Evolutionary conservation across 768 basidiomycete genomes (phyloP), one percentile per base, ranked within the genome.

Genomic region (Mycena crocata): DNA sequence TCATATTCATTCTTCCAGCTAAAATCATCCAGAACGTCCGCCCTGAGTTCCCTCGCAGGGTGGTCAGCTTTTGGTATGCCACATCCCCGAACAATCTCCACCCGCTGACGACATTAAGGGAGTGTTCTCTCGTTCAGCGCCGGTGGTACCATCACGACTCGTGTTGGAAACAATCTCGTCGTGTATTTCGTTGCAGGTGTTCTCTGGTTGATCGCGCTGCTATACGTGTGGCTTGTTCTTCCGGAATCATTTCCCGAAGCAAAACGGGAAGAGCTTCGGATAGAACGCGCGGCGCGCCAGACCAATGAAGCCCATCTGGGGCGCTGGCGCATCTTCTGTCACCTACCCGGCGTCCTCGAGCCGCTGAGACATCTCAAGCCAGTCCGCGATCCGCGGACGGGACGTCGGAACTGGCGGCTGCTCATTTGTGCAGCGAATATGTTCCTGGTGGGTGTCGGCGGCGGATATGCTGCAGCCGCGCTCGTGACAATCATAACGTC

Each of bases 191-290:
- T 70, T 8, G 66, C 72, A 9, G 54, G 54, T 1, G 58, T 49
- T 1, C 50, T 79, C n/a, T 69, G 71, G 42, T 42, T 46, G 9
- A 21, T 42, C 5, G 59, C 49, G 21, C 60, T 77, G 34, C 21
- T 78, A 14, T 79, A 77, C 42, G 62, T 73, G 1, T 31, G 55
- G n/a, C 52, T 57, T 14, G 21, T 77, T 26, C 71, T 79, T 4
- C 78, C 78, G 1, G 79, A 80, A 63, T 73, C 79, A 14, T 75
- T 80, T 24, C 67, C 74, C 0, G 57, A 77, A 35, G 67, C 71
- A 15, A 75, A 73, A 30, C 67, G 73, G 23, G 67, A 69, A 0
- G 67, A 67, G 30, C 52, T 76, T 1, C 70, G 63, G 4, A 48
- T 23, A 17, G 54, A 69, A 45, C 57, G 37, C 3, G 72, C n/a